These are phyloP conservation scores for Kwoniella sp. DNA, from an alignment of 768 basidiomycete species.

Conservation along the genomic window DNA sequence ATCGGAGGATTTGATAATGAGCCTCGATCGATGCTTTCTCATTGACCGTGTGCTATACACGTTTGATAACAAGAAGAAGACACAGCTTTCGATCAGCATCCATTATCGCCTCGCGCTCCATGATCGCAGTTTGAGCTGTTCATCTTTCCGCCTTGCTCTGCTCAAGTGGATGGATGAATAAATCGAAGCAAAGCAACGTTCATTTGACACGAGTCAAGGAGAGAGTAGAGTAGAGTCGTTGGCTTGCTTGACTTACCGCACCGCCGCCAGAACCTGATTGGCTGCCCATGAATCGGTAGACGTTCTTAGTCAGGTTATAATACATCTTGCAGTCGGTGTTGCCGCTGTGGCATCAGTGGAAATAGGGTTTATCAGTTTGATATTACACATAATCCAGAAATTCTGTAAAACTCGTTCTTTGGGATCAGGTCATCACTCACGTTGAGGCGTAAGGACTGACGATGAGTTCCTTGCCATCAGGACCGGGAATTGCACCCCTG, in stretches of 20 bases:
- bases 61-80: background rate
- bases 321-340: conserved; percentile 54
- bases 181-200: too few species aligned
- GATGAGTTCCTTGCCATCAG: conserved; percentile 39
- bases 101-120: background rate
- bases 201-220: too few species aligned
- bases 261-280: conserved; percentile 18
- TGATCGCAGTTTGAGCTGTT: too few species aligned
- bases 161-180: too few species aligned
- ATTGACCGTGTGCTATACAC: conserved; percentile 52
- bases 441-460: conserved; percentile 48
- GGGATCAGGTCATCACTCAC: too few species aligned
- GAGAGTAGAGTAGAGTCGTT: too few species aligned
- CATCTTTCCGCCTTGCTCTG: too few species aligned
- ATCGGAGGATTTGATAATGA: conserved; percentile 44
- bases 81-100: background rate
- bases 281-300: conserved; percentile 51
- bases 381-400: background rate
- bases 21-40: conserved; percentile 48
- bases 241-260: conserved; percentile 34
- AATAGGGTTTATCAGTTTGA: background rate
- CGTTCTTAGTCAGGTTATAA: conserved; percentile 50
- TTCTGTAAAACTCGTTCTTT: too few species aligned
- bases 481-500: conserved; percentile 41
- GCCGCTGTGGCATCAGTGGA: too few species aligned